phyloP scores from a whole-genome alignment of 257 asterid genomes.

The Solanum gracilifrons region DNA sequence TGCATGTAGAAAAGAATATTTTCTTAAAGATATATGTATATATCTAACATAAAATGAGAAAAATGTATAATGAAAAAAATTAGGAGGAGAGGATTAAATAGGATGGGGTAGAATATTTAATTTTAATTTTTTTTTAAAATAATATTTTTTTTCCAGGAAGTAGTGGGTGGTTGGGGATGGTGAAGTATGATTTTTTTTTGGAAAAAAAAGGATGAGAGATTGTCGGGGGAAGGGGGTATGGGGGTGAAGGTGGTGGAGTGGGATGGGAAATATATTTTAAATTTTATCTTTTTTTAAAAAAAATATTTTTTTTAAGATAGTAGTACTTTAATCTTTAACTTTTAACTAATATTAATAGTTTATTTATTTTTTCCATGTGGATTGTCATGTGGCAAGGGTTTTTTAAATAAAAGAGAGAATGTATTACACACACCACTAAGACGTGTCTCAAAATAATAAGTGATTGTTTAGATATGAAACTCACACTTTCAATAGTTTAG shows the following conservation, averaged over 20 bases:
- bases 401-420: background rate
- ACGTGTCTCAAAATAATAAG: background rate
- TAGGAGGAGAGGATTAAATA: background rate
- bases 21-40: no score
- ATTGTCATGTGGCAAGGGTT: background rate
- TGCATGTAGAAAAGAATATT: background rate
- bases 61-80: no score
- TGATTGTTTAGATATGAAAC: background rate
- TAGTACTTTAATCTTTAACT: no score
- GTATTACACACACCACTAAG: background rate
- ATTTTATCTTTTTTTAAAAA: background rate
- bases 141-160: no score
- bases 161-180: no score
- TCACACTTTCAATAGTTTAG: background rate
- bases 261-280: background rate
- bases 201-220: background rate
- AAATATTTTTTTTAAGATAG: no score
- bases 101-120: no score
- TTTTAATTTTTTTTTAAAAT: no score
- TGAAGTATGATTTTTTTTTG: no score
- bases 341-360: background rate
- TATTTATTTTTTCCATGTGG: background rate
- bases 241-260: background rate
- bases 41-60: background rate
- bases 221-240: background rate